Conservation (phyloP, 345 rosid species). For the Gossypium ekmanianum region DNA sequence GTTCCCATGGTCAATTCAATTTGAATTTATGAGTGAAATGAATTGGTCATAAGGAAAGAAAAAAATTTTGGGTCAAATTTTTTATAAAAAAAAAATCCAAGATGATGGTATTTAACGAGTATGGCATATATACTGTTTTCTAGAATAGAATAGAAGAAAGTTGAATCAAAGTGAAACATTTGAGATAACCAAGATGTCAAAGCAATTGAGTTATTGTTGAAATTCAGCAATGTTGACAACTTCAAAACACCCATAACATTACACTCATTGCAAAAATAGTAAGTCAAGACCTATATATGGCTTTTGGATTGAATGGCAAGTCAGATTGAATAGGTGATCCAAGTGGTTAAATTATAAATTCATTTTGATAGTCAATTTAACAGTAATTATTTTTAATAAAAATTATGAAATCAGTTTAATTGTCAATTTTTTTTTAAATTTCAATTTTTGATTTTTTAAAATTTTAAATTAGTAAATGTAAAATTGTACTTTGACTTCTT, state of each 20-base stretch:
- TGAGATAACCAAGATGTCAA: conserved; percentile 8
- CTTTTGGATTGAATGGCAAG: no score
- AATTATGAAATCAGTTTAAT: no score
- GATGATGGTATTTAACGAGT: not conserved
- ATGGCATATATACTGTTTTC: not conserved
- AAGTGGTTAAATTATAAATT: no score
- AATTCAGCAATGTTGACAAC: not conserved
- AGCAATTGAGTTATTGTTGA: conserved; percentile 3
- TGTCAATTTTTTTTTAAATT: no score
- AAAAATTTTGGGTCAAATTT: not conserved
- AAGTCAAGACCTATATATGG: not conserved
- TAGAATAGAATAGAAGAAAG: not conserved
- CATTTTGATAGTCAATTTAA: no score
- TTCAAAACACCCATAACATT: not conserved
- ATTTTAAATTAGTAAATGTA: fast-evolving
- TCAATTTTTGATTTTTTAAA: no score
- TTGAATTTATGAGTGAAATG: not conserved
- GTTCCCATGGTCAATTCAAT: not conserved
- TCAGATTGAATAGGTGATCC: no score
- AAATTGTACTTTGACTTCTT: no score
- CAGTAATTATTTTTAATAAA: no score
- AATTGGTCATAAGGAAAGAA: not conserved
- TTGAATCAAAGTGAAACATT: not conserved
- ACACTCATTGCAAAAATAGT: not conserved
- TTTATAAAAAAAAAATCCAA: not conserved